A percentile compares a stretch with the other conserved stretches of the same genome.
Evolutionary conservation across 352 stramenopile species (phyloP).

Genomic region (Pseudoperonospora humuli): DNA sequence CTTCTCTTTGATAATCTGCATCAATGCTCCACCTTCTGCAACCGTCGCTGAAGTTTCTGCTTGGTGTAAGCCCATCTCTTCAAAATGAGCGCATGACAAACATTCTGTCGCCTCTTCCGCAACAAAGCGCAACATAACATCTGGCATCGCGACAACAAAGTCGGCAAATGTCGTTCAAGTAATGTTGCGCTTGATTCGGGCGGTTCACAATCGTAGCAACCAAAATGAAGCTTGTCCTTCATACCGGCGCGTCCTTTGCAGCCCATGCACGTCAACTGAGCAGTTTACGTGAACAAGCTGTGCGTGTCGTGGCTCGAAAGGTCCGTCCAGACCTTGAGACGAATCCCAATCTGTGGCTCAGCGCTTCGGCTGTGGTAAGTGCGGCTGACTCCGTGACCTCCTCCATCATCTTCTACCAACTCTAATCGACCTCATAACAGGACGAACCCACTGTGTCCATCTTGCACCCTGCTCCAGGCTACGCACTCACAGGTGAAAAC

Average conservation of each 20-base stretch:
- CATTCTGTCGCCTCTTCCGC: too few species aligned
- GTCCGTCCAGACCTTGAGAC: conserved; percentile 62
- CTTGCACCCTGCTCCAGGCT: conserved; percentile 55
- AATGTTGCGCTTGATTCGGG: conserved; percentile 4
- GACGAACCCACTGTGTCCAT: conserved; percentile 83
- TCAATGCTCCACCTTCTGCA: too few species aligned
- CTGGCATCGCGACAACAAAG: not conserved
- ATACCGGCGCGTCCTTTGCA: conserved; percentile 13
- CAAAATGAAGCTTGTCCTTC: conserved; percentile 28
- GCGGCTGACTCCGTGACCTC: too few species aligned
- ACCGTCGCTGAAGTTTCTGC: too few species aligned
- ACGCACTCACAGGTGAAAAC: conserved; percentile 32
- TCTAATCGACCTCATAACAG: conserved; percentile 16
- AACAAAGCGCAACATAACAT: conserved; percentile 3
- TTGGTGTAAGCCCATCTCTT: too few species aligned
- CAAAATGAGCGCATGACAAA: too few species aligned
- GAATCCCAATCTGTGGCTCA: conserved; percentile 80
- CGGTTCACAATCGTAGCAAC: conserved; percentile 9
- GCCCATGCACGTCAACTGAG: conserved; percentile 29
- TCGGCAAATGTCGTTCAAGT: too few species aligned
- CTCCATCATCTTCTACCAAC: not conserved
- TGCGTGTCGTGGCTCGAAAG: conserved; percentile 52
- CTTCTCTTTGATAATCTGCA: too few species aligned
- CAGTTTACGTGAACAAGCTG: conserved; percentile 51
- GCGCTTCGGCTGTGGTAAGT: conserved; percentile 64